Percentiles rank a stretch among this genome's conserved stretches.
These are phyloP conservation scores for Coemansia sp. DNA, from an alignment of 192 early-diverging fungal genomes.

Conservation along the genomic window DNA sequence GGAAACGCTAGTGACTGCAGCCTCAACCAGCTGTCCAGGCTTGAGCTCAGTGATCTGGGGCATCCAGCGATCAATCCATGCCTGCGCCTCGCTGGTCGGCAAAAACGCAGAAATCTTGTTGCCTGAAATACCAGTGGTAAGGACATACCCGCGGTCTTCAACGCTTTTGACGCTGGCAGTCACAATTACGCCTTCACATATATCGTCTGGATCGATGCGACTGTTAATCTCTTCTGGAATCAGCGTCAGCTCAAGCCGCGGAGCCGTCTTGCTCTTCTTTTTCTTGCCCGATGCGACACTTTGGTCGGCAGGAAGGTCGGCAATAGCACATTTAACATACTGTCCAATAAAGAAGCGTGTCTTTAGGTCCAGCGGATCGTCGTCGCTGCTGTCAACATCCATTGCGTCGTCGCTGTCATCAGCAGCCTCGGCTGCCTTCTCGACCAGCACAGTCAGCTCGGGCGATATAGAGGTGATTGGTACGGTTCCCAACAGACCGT, in stretches of 20 bases:
- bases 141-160: constrained; percentile 92
- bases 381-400: constrained; percentile 39
- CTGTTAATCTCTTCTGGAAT: constrained; percentile 77
- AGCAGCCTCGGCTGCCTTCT: constrained; percentile 61
- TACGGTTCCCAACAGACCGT: constrained; percentile 78
- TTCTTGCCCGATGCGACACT: constrained; percentile 32
- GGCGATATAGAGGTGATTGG: constrained; percentile 86
- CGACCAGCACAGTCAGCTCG: constrained; percentile 64
- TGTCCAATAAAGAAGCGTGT: constrained; percentile 79
- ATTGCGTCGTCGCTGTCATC: constrained; percentile 54
- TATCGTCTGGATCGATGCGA: constrained; percentile 60
- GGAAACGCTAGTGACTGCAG: constrained; percentile 60
- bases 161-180: constrained; percentile 71
- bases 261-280: constrained; percentile 8
- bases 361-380: constrained; percentile 63
- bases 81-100: constrained; percentile 62
- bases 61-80: constrained; percentile 62
- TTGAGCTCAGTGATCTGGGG: constrained; percentile 55
- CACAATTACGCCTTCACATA: constrained; percentile 70
- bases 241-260: constrained; percentile 69
- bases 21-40: constrained; percentile 74
- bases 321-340: constrained; percentile 71
- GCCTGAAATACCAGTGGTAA: constrained; percentile 65
- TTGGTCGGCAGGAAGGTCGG: constrained; percentile 51
- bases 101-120: constrained; percentile 69